Evolutionary conservation across 2,329 filamentous ascomycete species (phyloP).

Genomic region (Hymenoscyphus fructigenus): DNA sequence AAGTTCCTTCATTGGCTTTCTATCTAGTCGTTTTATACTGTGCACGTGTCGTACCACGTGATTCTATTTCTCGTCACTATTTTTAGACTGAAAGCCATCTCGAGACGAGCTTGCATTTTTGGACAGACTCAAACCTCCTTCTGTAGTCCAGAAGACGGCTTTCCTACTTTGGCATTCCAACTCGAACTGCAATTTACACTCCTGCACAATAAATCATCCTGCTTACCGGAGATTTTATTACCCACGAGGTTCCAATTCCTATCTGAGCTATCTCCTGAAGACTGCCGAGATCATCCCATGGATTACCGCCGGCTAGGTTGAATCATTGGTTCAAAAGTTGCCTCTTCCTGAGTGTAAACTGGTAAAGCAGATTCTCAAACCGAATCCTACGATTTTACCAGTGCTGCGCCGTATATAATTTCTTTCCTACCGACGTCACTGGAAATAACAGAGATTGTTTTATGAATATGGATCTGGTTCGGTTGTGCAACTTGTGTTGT

Average conservation of each 20-base stretch:
- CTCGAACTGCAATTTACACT: background rate
- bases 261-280: background rate
- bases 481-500: too few species aligned
- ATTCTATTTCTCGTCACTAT: background rate
- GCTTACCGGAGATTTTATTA: background rate
- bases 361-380: background rate
- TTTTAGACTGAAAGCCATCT: background rate
- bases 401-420: background rate
- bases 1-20: too few species aligned
- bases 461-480: background rate
- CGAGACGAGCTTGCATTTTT: background rate
- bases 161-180: background rate
- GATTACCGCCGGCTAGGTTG: background rate
- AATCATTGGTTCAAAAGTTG: background rate
- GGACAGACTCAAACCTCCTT: background rate
- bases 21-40: too few species aligned
- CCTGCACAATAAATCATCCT: background rate
- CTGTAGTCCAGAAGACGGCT: background rate
- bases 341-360: background rate
- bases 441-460: background rate
- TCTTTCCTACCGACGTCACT: background rate
- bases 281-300: conserved; percentile 1
- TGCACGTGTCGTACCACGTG: too few species aligned
- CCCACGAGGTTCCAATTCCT: background rate
- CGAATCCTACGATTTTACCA: background rate